phyloP scores from a whole-genome alignment of 805 yeast genomes.

The Yarrowia sp. region DNA sequence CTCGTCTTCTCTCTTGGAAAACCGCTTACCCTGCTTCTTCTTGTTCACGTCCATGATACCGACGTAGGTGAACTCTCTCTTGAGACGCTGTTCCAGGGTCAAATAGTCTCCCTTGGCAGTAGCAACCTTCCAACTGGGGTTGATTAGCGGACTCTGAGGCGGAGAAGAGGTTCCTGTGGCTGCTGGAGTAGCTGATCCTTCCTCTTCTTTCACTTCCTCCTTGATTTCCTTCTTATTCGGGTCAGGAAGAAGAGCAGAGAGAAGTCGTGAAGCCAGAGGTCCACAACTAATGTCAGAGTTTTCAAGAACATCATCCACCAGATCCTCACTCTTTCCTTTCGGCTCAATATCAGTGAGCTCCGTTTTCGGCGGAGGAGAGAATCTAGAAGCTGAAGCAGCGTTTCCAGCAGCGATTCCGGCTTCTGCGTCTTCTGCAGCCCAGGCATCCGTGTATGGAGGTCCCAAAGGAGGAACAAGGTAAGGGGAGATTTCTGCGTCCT shows the following conservation, averaged over 20 bases:
- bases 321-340: conserved; percentile 63
- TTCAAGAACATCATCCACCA: conserved; percentile 69
- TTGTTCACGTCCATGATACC: conserved; percentile 67
- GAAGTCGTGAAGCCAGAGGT: conserved; percentile 81
- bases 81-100: conserved; percentile 84
- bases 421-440: conserved; percentile 80
- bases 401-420: conserved; percentile 32
- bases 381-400: conserved; percentile 40
- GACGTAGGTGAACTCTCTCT: conserved; percentile 85
- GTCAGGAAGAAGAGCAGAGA: conserved; percentile 72
- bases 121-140: conserved; percentile 56
- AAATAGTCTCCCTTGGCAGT: conserved; percentile 67
- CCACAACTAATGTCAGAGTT: conserved; percentile 85
- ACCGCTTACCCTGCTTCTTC: conserved; percentile 44
- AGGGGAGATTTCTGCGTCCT: conserved; percentile 58
- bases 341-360: conserved; percentile 52
- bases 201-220: conserved; percentile 20
- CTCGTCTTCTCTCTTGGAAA: conserved; percentile 44
- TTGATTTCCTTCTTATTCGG: conserved; percentile 33
- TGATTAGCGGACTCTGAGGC: conserved; percentile 19
- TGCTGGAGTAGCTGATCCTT: background rate
- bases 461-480: conserved; percentile 87
- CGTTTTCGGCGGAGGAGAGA: conserved; percentile 50
- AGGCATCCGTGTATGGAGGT: conserved; percentile 75
- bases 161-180: conserved; percentile 6